Base-by-base conservation (phyloP, 495 filamentous ascomycete genomes). In the Podospora anserina region DNA sequence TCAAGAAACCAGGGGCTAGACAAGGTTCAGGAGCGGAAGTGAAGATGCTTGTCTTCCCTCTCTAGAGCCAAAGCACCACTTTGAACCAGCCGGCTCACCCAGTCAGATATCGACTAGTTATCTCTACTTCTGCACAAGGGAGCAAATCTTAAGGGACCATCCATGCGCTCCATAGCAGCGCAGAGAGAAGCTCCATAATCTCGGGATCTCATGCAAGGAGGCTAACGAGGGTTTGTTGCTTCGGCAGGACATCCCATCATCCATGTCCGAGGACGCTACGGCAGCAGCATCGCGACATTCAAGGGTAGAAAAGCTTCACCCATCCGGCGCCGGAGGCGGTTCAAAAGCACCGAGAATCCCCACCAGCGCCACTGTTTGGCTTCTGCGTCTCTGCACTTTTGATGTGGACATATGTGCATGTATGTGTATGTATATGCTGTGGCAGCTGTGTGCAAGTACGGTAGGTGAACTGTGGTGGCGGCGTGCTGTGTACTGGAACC, bases 101-200 rank as follows among this genome's bases (percentile, higher is more conserved):
- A 79, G 76, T 78, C 71, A 77, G 70, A 73, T 67, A 73, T 69
- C 71, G 71, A 69, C 72, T 61, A 70, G 73, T 77, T 78, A 79
- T 79, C 76, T 78, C 73, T 71, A 60, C 39, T 49, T 6, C 39
- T 49, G 39, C 39, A 49, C 28, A 28, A 61, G 44, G 55, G 68
- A 69, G 59, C 23, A 68, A 63, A 53, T 61, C 68, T 66, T 70
- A 68, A 70, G 69, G 70, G 71, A 66, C 62, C 58, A 69, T 69
- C 64, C 63, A 23, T 23, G 71, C 73, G 61, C 73, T 64, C 63
- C 28, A 70, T 61, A 66, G 59, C 66, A 73, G 63, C 53, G 34
- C 62, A 66, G 66, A 71, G 9, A 49, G 64, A 66, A 59, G 57
- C 70, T 59, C 72, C 70, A 74, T 71, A 77, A 77, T 77, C 71